Percentiles rank a stretch among this genome's conserved stretches.
Conservation (phyloP, 2,329 filamentous ascomycete species). For the Aspergillus calidoustus region DNA sequence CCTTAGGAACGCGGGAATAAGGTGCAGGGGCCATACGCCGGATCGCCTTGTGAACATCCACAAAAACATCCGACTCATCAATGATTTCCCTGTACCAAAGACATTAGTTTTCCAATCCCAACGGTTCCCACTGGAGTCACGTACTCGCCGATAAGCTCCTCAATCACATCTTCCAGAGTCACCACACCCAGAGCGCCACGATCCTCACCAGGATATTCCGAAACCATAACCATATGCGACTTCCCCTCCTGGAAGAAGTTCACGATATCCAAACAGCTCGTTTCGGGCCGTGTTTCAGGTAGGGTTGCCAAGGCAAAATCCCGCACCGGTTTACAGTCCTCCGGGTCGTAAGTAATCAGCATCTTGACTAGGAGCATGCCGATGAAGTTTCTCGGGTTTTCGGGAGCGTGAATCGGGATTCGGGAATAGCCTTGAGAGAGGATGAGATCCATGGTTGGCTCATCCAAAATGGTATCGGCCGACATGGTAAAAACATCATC, state of each 20-base stretch:
- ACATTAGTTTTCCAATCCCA: slow-evolving; percentile 23
- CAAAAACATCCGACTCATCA: slow-evolving; percentile 96
- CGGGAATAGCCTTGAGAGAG: slow-evolving; percentile 92
- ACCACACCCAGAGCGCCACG: slow-evolving; percentile 91
- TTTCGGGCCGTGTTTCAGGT: slow-evolving; percentile 92
- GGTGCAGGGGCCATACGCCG: slow-evolving; percentile 85
- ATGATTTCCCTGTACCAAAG: slow-evolving; percentile 80
- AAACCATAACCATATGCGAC: slow-evolving; percentile 97
- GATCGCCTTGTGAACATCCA: slow-evolving; percentile 98
- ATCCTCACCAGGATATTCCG: slow-evolving; percentile 86
- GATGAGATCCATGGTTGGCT: slow-evolving; percentile 92
- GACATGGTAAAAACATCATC: slow-evolving; percentile 95
- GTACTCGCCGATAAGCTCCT: slow-evolving; percentile 96
- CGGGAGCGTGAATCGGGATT: slow-evolving; percentile 89
- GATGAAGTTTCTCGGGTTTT: slow-evolving; percentile 84
- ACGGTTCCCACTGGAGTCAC: slow-evolving; percentile 41
- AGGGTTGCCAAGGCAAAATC: slow-evolving; percentile 93
- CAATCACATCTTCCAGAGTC: slow-evolving; percentile 96
- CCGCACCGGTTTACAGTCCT: slow-evolving; percentile 82
- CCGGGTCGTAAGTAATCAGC: slow-evolving; percentile 96
- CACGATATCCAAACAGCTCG: slow-evolving; percentile 96
- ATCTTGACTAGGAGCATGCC: slow-evolving; percentile 99
- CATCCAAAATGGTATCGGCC: slow-evolving; percentile 90
- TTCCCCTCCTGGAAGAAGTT: slow-evolving; percentile 99
- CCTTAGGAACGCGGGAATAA: slow-evolving; percentile 69